Percentiles rank a stretch among this genome's conserved stretches.
Conservation (phyloP, 164 flowering plant species). For the Berberis vulgaris region DNA sequence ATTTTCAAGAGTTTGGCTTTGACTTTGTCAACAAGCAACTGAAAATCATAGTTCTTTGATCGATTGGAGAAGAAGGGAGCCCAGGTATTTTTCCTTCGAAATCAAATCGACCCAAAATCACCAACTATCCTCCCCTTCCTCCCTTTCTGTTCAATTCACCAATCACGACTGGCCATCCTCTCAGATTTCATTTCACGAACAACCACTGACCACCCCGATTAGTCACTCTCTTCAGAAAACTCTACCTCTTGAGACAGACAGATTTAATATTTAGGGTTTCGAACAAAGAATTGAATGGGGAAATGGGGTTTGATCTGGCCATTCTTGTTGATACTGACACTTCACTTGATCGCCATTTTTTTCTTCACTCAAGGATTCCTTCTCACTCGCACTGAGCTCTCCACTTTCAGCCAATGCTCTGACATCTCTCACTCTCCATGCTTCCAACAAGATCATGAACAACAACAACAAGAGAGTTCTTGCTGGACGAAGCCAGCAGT, state of each 20-base stretch:
- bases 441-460: constrained; percentile 7
- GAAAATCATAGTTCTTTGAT: too few species aligned
- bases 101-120: too few species aligned
- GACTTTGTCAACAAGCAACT: too few species aligned
- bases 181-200: too few species aligned
- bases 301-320: constrained; percentile 28
- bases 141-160: too few species aligned
- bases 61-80: too few species aligned
- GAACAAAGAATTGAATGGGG: neutral
- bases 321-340: constrained; percentile 26
- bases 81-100: too few species aligned
- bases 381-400: constrained; percentile 88
- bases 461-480: neutral
- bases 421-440: constrained; percentile 64
- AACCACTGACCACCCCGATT: too few species aligned
- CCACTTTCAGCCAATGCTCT: constrained; percentile 59
- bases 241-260: neutral
- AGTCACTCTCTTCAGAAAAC: too few species aligned
- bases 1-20: too few species aligned
- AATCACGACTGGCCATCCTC: too few species aligned
- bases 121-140: too few species aligned
- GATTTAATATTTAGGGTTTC: neutral
- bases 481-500: constrained; percentile 87
- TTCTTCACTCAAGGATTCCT: constrained; percentile 83
- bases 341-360: constrained; percentile 59